phyloP scores from a whole-genome alignment of 1,284 basidiomycete species.

The Xerocomus cyaneibrunnescens region DNA sequence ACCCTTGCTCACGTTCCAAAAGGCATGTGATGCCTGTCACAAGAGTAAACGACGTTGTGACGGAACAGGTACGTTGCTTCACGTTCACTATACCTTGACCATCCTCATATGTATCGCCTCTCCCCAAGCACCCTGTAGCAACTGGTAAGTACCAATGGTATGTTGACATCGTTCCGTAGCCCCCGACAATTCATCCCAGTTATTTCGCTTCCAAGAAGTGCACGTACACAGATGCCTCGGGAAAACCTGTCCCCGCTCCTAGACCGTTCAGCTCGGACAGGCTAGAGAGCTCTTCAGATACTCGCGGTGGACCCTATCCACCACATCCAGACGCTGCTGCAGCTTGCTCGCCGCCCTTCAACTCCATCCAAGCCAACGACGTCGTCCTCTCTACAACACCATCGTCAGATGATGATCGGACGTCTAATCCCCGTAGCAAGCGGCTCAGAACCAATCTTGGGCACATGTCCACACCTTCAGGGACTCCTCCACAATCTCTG shows the following conservation, averaged over 20 bases:
- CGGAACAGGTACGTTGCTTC: slow-evolving; percentile 60
- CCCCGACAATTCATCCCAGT: slow-evolving; percentile 39
- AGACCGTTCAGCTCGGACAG: slow-evolving; percentile 36
- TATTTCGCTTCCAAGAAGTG: slow-evolving; percentile 79
- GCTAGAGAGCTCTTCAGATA: slow-evolving; percentile 23
- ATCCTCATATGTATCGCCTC: slow-evolving; percentile 9
- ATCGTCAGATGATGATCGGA: slow-evolving; percentile 33
- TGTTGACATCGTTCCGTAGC: not conserved
- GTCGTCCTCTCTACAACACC: slow-evolving; percentile 9
- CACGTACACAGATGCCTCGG: slow-evolving; percentile 76
- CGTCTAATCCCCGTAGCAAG: slow-evolving; percentile 25
- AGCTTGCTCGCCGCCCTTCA: slow-evolving; percentile 17
- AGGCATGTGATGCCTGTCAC: slow-evolving; percentile 83
- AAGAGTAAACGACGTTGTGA: slow-evolving; percentile 81
- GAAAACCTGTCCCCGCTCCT: slow-evolving; percentile 73
- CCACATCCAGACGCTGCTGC: slow-evolving; percentile 17
- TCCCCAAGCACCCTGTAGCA: slow-evolving; percentile 69
- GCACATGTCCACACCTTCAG: slow-evolving; percentile 28
- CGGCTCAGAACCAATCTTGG: slow-evolving; percentile 24
- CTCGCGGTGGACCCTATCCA: slow-evolving; percentile 16
- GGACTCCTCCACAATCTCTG: slow-evolving; percentile 44
- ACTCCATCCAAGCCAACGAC: slow-evolving; percentile 19
- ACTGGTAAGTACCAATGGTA: slow-evolving; percentile 53
- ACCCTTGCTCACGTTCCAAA: slow-evolving; percentile 12
- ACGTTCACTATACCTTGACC: slow-evolving; percentile 12